Conservation (phyloP, 192 early-diverging fungal species). For the Coemansia furcata region DNA sequence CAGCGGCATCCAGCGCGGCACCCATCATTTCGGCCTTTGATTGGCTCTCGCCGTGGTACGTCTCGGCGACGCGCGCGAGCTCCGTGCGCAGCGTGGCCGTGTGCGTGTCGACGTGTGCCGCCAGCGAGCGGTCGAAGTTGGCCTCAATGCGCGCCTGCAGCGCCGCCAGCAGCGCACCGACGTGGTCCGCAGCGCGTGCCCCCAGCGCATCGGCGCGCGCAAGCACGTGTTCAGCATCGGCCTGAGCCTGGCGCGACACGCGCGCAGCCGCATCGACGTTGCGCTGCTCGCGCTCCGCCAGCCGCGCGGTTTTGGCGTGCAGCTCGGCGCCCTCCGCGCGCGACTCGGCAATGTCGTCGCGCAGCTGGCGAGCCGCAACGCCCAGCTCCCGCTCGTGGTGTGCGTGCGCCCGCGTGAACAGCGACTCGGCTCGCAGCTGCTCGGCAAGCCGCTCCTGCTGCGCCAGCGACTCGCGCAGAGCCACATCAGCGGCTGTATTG, state of each 20-base stretch:
- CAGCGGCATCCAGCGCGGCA: neutral
- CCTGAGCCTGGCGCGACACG: constrained; percentile 4
- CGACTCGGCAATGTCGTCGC: constrained; percentile 10
- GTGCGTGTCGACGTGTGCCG: constrained; percentile 5
- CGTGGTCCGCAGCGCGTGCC: constrained; percentile 1
- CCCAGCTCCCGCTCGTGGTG: constrained; percentile 50
- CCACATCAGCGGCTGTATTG: neutral
- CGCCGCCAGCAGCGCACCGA: constrained; percentile 13
- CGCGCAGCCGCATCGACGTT: constrained; percentile 11
- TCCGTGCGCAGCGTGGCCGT: constrained; percentile 9
- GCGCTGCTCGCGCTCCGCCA: constrained; percentile 21
- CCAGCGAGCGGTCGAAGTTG: constrained; percentile 21
- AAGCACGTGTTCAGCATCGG: neutral
- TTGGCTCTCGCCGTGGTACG: neutral
- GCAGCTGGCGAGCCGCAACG: constrained; percentile 23
- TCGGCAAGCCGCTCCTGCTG: neutral
- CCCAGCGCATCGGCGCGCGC: neutral
- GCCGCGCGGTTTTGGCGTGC: constrained; percentile 17
- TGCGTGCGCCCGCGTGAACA: constrained; percentile 54
- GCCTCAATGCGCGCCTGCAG: constrained; percentile 32
- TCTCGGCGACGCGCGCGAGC: neutral
- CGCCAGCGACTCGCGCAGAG: neutral
- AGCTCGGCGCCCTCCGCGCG: constrained; percentile 3
- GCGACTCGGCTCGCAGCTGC: constrained; percentile 32
- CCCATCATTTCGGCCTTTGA: neutral